Evolutionary conservation across 352 stramenopile genomes (phyloP), one percentile per base, ranked within the genome.

Genomic region (Phytopythium cucurbitacearum): DNA sequence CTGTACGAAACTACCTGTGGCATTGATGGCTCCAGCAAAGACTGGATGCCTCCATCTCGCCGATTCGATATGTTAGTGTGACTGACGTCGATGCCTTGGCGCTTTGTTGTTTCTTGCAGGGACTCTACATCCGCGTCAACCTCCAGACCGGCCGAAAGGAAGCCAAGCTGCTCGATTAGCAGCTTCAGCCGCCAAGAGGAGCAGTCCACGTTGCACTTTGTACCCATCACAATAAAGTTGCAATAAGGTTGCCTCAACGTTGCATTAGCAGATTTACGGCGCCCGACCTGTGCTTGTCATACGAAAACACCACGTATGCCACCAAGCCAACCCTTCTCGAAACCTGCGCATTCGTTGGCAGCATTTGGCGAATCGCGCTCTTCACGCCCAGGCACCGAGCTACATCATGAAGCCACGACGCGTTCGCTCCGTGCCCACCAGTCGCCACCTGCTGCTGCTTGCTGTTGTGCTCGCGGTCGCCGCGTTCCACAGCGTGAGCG

Each of bases 41-140:
- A 28, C 21, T 28, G 21, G 21, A 28, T 28, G 21, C 21, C 21
- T 28, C 21, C 21, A 28, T 28, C 21, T 28, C 21, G 21, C 21
- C 21, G 21, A 28, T 28, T 28, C 21, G 21, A 15, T 9, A 9
- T 15, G 7, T 44, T 9, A 15, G 40, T 44, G 7, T 12, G n/a
- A n/a, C 40, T 33, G 3, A 44, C 5, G 11, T 33, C 13, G 8
- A 9, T 59, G 13, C 39, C 8, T 48, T 33, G 41, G n/a, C 21
- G 1, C 15, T 28, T 15, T 53, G 4, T 11, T 45, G 8, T 21
- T 21, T 28, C 37, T 28, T 35, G 8, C 50, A 85, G 74, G 69
- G 74, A 2, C 57, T 85, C 47, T 80, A 85, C 56, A 80, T 85
- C 37, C 72, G 74, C 28, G 62, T 85, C 35, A 85, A 85, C 57